These are phyloP conservation scores for Phytophthora megakarya DNA, from an alignment of 352 stramenopile species.

Conservation along the genomic window DNA sequence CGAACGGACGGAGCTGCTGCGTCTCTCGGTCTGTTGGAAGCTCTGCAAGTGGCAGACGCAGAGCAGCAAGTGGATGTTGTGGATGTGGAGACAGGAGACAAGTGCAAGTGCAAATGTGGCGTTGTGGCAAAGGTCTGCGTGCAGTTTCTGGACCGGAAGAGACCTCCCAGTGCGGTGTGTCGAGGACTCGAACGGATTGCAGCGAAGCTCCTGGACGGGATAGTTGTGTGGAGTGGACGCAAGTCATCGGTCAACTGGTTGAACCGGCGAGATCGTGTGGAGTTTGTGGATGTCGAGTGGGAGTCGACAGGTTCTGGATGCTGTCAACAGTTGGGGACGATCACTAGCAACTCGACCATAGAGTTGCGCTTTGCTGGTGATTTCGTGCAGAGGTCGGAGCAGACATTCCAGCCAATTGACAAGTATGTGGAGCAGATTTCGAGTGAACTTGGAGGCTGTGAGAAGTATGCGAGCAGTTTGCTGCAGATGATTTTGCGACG, in stretches of 20 bases:
- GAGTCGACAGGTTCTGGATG: constrained; percentile 38
- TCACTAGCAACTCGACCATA: constrained; percentile 33
- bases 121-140: constrained; percentile 36
- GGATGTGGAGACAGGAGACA: not conserved
- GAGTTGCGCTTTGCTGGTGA: constrained; percentile 36
- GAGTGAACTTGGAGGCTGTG: constrained; percentile 45
- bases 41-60: constrained; percentile 18
- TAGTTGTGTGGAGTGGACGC: constrained; percentile 48
- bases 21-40: constrained; percentile 41
- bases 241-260: constrained; percentile 49
- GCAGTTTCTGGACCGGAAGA: constrained; percentile 40
- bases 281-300: constrained; percentile 40
- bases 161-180: constrained; percentile 44
- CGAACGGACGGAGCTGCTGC: constrained; percentile 16
- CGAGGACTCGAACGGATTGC: constrained; percentile 43
- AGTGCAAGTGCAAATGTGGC: constrained; percentile 41
- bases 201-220: constrained; percentile 42
- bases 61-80: constrained; percentile 13
- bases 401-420: constrained; percentile 31
- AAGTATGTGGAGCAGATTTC: constrained; percentile 40
- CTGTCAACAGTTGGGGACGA: constrained; percentile 36
- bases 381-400: not conserved
- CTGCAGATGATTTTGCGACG: constrained; percentile 48
- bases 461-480: constrained; percentile 40
- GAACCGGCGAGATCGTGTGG: constrained; percentile 41